Base-by-base conservation (phyloP, 2,329 filamentous ascomycete genomes). In the Monilinia fructicola region DNA sequence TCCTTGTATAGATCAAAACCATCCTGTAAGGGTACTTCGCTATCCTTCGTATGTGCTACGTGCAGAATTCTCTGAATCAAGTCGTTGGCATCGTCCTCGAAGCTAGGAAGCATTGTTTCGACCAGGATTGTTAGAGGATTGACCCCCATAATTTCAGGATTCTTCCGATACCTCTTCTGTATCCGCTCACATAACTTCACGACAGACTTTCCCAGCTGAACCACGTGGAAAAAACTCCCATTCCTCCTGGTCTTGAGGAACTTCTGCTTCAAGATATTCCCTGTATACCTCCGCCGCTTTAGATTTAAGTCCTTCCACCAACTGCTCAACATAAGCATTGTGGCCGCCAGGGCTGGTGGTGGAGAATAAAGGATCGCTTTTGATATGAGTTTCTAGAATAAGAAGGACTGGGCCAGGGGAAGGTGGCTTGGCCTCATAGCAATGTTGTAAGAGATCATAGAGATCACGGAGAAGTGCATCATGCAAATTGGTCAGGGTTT, bases 1-100 rank as follows among this genome's bases (percentile, higher is more conserved):
- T 96, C 92, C 74, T 87, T 90, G 80, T 99, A 99, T 23, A 99
- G 80, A 72, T 96, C 91, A 76, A 99, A 98, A 0, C 94, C 95
- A 77, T 99, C 95, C 74, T 97, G 87, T 35, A 98, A 86, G 50
- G 90, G 88, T 59, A 98, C 87, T 72, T 97, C 92, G 65, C 88
- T 84, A 18, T 86, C 88, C 63, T 84, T 86, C 44, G 87, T 84
- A 71, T 90, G 85, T 28, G 90, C 87, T 64, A 89, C 84, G 67
- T 90, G 84, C 71, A 98, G 83, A 69, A 98, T 95, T 65, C 90
- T 85, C 71, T 88, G 84, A 53, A 98, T 88, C 71, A 99, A 87
- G 73, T 94, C 93, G 69, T 90, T 86, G 6, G 92, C 91, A 77
- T 99, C 94, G 70, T 91, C 87, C 67, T 96, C 93, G 76, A 96